Conservation (phyloP, 768 basidiomycete genomes). For the Aureoboletus auriporus region DNA sequence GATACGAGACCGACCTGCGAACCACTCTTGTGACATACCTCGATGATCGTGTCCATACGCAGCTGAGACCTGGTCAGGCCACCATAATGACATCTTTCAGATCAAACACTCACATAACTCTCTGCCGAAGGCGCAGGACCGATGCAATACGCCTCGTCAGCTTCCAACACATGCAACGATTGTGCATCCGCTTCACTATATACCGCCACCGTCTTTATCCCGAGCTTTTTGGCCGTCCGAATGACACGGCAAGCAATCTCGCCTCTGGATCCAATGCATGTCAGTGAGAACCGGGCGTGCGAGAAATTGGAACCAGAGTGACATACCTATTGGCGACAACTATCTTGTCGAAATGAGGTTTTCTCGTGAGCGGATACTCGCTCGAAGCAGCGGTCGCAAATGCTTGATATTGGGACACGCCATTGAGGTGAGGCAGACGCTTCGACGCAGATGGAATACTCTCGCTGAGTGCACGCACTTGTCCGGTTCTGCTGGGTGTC, state of each 20-base stretch:
- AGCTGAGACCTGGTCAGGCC: slow-evolving; percentile 44
- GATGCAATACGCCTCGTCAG: slow-evolving; percentile 89
- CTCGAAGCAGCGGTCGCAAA: slow-evolving; percentile 17
- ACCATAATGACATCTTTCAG: background rate
- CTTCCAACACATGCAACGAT: slow-evolving; percentile 79
- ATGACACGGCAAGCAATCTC: slow-evolving; percentile 97
- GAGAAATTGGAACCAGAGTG: background rate
- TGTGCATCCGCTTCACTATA: slow-evolving; percentile 84
- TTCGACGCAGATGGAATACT: slow-evolving; percentile 1
- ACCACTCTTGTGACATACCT: slow-evolving; percentile 74
- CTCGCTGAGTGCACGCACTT: slow-evolving; percentile 2
- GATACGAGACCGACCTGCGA: slow-evolving; percentile 60
- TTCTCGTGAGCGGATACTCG: slow-evolving; percentile 19
- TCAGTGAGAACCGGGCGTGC: background rate
- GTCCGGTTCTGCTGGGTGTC: slow-evolving; percentile 7
- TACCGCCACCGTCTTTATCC: slow-evolving; percentile 89
- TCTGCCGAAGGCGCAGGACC: slow-evolving; percentile 87
- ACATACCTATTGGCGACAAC: slow-evolving; percentile 79
- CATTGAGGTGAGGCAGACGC: background rate
- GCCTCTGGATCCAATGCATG: slow-evolving; percentile 61
- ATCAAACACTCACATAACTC: slow-evolving; percentile 67
- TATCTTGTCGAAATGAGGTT: slow-evolving; percentile 83
- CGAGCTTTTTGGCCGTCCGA: slow-evolving; percentile 81
- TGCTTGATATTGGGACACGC: slow-evolving; percentile 1
- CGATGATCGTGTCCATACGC: slow-evolving; percentile 83